Conservation (phyloP, 1,284 basidiomycete species). For the Microbotryomycetes sp. region DNA sequence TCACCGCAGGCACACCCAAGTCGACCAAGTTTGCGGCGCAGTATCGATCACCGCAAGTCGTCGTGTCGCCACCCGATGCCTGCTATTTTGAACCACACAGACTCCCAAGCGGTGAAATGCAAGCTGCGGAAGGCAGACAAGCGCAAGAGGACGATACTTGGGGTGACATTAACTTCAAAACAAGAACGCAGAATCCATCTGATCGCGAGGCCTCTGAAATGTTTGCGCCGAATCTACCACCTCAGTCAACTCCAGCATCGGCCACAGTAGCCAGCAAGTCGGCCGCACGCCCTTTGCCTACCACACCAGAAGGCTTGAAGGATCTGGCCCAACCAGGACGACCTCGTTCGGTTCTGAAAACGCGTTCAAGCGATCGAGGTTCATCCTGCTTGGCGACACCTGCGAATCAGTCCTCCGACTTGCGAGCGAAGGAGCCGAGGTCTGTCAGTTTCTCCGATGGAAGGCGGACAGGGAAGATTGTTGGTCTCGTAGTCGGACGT, state of each 20-base stretch:
- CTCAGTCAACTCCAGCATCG: not conserved
- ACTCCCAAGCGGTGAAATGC: too few relatives aligned
- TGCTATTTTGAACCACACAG: constrained; percentile 17
- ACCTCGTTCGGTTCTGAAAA: not conserved
- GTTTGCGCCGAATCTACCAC: not conserved
- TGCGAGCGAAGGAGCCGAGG: constrained; percentile 50
- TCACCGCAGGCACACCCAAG: constrained; percentile 24
- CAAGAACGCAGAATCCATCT: not conserved
- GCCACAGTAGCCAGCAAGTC: not conserved
- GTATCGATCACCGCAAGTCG: not conserved
- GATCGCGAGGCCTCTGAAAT: not conserved
- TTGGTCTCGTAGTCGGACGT: constrained; percentile 48
- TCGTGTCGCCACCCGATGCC: constrained; percentile 3
- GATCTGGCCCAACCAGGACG: not conserved
- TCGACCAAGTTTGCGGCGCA: not conserved
- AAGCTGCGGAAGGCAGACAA: constrained; percentile 1
- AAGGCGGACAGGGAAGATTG: constrained; percentile 71
- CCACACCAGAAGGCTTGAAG: too few relatives aligned
- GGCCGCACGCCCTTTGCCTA: not conserved
- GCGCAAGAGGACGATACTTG: not conserved
- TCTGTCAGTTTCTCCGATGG: constrained; percentile 95
- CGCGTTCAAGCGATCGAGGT: not conserved
- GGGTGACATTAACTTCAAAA: not conserved
- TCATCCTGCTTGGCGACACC: constrained; percentile 9
- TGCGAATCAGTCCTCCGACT: not conserved